Conservation (phyloP, 1,284 basidiomycete species). For the Ustilago shanxiensis region DNA sequence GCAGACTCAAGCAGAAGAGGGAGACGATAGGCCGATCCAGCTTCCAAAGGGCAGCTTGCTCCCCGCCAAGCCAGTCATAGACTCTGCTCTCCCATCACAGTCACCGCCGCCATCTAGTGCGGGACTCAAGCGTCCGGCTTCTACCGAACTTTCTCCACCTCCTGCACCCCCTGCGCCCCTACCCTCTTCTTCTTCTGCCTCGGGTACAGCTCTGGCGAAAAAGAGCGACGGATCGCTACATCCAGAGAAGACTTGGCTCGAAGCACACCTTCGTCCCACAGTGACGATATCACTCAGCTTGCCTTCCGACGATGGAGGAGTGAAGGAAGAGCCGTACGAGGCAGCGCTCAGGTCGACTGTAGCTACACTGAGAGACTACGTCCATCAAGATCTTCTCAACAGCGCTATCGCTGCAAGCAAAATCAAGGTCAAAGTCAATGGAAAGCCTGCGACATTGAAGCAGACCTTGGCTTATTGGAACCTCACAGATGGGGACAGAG, state of each 20-base stretch:
- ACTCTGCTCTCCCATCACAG: background rate
- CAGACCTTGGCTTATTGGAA: constrained; percentile 68
- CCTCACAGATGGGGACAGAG: constrained; percentile 57
- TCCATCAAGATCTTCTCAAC: constrained; percentile 57
- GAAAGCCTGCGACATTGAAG: constrained; percentile 62
- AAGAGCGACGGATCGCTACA: constrained; percentile 51
- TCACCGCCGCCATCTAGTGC: constrained; percentile 13
- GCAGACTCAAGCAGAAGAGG: constrained; percentile 5
- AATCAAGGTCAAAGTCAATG: constrained; percentile 60
- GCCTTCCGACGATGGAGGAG: constrained; percentile 33
- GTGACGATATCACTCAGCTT: constrained; percentile 52
- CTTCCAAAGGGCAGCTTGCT: constrained; percentile 27
- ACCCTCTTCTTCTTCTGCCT: constrained; percentile 1
- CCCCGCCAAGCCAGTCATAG: constrained; percentile 27
- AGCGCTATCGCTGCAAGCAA: constrained; percentile 61
- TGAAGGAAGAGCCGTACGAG: constrained; percentile 53
- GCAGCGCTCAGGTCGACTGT: constrained; percentile 53
- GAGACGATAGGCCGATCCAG: constrained; percentile 28
- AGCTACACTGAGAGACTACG: constrained; percentile 61
- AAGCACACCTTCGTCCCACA: constrained; percentile 49
- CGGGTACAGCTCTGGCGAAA: constrained; percentile 16
- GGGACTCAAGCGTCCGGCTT: constrained; percentile 36
- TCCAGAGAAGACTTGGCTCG: constrained; percentile 60
- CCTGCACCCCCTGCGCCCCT: constrained; percentile 30
- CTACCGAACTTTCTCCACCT: constrained; percentile 32